Base-by-base conservation (phyloP, 192 early-diverging fungal species). In the Coemansia sp. region DNA sequence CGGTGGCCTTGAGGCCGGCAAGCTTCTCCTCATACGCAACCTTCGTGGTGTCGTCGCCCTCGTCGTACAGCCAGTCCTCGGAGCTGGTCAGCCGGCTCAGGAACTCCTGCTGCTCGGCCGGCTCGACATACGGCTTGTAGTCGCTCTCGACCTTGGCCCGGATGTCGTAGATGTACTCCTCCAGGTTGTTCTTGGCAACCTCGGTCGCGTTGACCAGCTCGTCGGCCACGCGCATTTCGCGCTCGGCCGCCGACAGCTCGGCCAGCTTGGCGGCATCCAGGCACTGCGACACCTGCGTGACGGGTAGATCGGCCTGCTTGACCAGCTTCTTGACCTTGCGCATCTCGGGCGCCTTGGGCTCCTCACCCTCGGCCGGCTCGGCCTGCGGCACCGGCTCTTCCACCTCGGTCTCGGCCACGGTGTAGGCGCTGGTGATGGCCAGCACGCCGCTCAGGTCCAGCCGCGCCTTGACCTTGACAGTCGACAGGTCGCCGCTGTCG, bases 21-120 rank as follows among this genome's bases (percentile, higher is more conserved):
- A 98, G 78, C 80, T 92, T 94, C 62, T 84, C 85, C 17, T 81
- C 70, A 57, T 94, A 98, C 17, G 88, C 88, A 15, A 83, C 87
- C 85, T 95, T 95, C 66, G 87, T 85, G 0, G 90, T 82, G 67
- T 92, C 90, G 47, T 95, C 91, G 46, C 95, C 95, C 61, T 97
- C 92, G 43, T 91, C 94, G 79, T 98, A 98, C 60, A 98, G 84
- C 95, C 95, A 98, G 71, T 95, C 89, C 83, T 97, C 95, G 53
- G 84, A 84, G n/a, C 77, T 81, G 57, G 81, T 89, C 49, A 95
- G 75, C 19, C 82, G 76, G 40, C 55, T 50, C 49, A 83, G 65
- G 71, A 94, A 93, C 48, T 73, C 64, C 11, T 84, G 82, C 65
- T 88, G 84, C 64, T 85, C 81, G 17, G 62, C 57, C 36, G 88